A percentile compares a stretch with the other conserved stretches of the same genome.
Evolutionary conservation across 805 yeast species (phyloP).

Genomic region (Kodamaea sagamina): DNA sequence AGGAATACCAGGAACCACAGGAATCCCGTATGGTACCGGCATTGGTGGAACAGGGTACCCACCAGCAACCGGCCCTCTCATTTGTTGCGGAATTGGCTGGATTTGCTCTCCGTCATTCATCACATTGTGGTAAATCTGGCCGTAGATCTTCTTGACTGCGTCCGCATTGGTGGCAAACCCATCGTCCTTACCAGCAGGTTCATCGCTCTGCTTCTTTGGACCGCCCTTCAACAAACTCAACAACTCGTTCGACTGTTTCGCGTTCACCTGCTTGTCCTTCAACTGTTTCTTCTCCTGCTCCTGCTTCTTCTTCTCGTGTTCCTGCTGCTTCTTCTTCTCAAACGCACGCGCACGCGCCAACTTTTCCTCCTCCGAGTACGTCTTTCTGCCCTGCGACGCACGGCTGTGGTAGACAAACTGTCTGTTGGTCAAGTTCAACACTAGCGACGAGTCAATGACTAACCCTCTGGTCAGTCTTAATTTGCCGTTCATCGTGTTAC

Average conservation of each 20-base stretch:
- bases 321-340: conserved; percentile 11
- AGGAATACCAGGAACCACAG: conserved; percentile 41
- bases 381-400: conserved; percentile 50
- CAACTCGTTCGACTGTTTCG: conserved; percentile 33
- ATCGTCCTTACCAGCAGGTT: conserved; percentile 20
- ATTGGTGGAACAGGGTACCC: conserved; percentile 10
- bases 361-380: conserved; percentile 27
- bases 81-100: conserved; percentile 9
- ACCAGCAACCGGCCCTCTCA: conserved; percentile 6
- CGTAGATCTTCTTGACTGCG: conserved; percentile 44
- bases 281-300: conserved; percentile 13
- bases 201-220: conserved; percentile 12
- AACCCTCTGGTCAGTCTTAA: conserved; percentile 79
- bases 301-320: conserved; percentile 10
- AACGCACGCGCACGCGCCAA: conserved; percentile 12
- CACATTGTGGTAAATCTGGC: conserved; percentile 44
- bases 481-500: conserved; percentile 78
- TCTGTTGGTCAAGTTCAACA: conserved; percentile 71
- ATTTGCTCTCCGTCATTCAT: conserved; percentile 37
- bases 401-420: conserved; percentile 78
- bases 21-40: conserved; percentile 18
- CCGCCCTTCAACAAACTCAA: conserved; percentile 31
- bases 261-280: conserved; percentile 15
- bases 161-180: conserved; percentile 23
- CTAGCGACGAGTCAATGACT: conserved; percentile 75